Base-by-base conservation (phyloP, 2,329 filamentous ascomycete species). In the Venturia effusa region DNA sequence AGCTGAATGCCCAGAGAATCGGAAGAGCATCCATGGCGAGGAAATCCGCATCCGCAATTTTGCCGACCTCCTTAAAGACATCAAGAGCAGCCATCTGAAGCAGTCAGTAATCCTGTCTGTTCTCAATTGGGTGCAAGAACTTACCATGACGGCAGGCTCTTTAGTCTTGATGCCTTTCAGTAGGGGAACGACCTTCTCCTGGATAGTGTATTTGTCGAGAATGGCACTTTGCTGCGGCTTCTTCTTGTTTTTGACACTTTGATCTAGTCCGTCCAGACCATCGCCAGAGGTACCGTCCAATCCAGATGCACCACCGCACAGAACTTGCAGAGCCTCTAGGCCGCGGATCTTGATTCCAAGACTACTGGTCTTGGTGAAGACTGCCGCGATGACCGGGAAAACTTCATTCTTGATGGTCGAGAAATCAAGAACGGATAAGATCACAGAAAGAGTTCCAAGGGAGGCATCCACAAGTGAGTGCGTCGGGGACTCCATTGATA, bases 331-430 rank as follows among this genome's bases (percentile, higher is more conserved):
- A 7, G 94, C 92, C 73, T 97, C 91, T 37, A 97, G 78, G 4
- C 92, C 92, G 37, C 92, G 85, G 40, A 97, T 88, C 75, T 99
- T 99, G 78, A 99, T 97, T 6, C 88, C 90, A 64, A 99, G 83
- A 72, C 92, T 97, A 72, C 85, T 96, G 0, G 94, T 99, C 72
- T 89, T 93, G 69, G 88, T 92, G 72, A 99, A 99, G 0, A 97
- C 94, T 10, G 83, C 79, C 1, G 93, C 90, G 67, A 99, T 89
- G 1, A 96, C 87, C 0, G 94, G 94, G 74, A 99, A 99, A 0
- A 99, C 82, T 67, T 97, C 93, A 69, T 96, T 94, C 75, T 97
- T 99, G 70, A 97, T 92, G 0, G 93, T 97, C 68, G 88, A 95
- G 69, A 97, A 97, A 75, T 99, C 94, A 8, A 99, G 84, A 2